Conservation (phyloP, 768 basidiomycete species). For the Nidularia sp. region DNA sequence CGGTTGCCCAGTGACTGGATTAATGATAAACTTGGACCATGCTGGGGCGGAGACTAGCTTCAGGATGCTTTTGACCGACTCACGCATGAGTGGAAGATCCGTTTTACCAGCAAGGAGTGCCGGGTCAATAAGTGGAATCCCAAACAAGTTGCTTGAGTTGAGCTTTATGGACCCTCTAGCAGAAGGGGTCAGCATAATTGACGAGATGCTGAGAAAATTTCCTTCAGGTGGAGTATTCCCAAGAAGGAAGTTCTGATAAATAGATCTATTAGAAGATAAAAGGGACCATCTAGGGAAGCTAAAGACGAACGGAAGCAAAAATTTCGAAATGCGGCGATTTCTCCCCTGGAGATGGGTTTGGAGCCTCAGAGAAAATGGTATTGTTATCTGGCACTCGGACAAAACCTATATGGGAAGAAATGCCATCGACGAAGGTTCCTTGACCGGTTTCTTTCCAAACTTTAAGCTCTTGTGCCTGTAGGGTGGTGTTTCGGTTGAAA, state of each 20-base stretch:
- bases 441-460: slow-evolving; percentile 24
- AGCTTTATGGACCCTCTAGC: slow-evolving; percentile 10
- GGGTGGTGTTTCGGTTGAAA: slow-evolving; percentile 13
- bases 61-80: neutral
- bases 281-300: neutral
- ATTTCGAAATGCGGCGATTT: slow-evolving; percentile 29
- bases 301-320: slow-evolving; percentile 17
- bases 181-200: slow-evolving; percentile 3
- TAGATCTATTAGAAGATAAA: too few relatives aligned
- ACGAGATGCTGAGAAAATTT: slow-evolving; percentile 2
- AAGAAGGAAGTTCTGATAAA: neutral
- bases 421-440: slow-evolving; percentile 18
- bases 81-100: neutral
- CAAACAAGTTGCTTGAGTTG: neutral
- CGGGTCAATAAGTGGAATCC: neutral
- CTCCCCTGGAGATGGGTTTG: slow-evolving; percentile 27
- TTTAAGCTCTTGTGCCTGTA: slow-evolving; percentile 12
- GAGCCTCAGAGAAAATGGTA: slow-evolving; percentile 11
- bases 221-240: slow-evolving; percentile 5
- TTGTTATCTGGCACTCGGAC: slow-evolving; percentile 17
- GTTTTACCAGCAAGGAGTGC: neutral
- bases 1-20: slow-evolving; percentile 1
- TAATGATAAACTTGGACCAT: slow-evolving; percentile 4
- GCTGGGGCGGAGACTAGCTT: slow-evolving; percentile 2
- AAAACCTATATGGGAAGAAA: slow-evolving; percentile 18